These are phyloP conservation scores for Xylaria telfairii DNA, from an alignment of 495 filamentous ascomycete genomes.

Conservation along the genomic window DNA sequence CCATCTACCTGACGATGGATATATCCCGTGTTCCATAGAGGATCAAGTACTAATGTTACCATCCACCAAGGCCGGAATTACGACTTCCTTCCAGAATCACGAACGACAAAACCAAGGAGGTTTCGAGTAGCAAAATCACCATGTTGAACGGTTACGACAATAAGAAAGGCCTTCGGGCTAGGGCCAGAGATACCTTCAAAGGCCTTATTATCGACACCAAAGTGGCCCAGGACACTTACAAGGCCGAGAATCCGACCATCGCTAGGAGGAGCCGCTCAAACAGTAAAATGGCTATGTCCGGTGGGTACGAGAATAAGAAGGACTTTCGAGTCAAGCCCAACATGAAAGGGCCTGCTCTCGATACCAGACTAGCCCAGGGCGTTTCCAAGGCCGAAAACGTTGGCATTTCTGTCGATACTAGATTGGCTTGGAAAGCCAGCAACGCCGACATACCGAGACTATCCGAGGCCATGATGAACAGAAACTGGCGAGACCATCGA, in stretches of 20 bases:
- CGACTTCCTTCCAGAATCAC: not conserved
- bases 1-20: not conserved
- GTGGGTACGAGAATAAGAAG: not conserved
- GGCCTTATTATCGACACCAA: constrained; percentile 16
- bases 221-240: not conserved
- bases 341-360: not conserved
- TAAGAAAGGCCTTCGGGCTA: constrained; percentile 13
- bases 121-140: not conserved
- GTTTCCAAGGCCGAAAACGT: not conserved
- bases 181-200: constrained; percentile 1
- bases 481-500: constrained; percentile 23
- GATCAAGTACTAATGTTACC: not conserved
- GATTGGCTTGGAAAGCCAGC: not conserved
- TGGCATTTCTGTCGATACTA: not conserved
- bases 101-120: not conserved
- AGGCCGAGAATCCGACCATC: not conserved
- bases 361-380: constrained; percentile 10
- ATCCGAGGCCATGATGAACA: constrained; percentile 27
- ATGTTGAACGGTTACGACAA: not conserved
- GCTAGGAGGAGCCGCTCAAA: not conserved
- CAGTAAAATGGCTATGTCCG: not conserved
- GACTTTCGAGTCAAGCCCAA: not conserved
- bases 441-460: constrained; percentile 5
- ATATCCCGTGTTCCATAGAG: not conserved
- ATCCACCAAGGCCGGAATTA: constrained; percentile 8